phyloP scores from a whole-genome alignment of 495 filamentous ascomycete species.

The Podospora pseudocomata region DNA sequence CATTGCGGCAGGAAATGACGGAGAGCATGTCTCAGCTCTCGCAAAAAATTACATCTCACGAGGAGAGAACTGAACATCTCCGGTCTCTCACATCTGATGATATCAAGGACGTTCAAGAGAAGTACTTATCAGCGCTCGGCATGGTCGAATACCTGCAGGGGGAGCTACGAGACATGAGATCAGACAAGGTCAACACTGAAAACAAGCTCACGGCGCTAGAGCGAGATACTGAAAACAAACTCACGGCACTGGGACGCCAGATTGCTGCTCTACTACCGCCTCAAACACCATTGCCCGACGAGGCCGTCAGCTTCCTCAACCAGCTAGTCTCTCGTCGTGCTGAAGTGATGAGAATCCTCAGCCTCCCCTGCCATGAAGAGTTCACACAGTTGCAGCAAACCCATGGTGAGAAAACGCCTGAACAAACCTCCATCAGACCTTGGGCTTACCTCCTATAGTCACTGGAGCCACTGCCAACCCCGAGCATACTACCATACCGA shows the following conservation, averaged over 20 bases:
- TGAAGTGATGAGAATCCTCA: conserved; percentile 17
- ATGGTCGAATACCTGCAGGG: conserved; percentile 19
- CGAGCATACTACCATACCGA: not conserved
- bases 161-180: conserved; percentile 20
- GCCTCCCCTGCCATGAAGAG: not conserved
- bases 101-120: conserved; percentile 14
- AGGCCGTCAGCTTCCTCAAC: conserved; percentile 9
- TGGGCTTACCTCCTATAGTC: not conserved
- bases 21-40: conserved; percentile 10
- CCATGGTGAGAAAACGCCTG: not conserved
- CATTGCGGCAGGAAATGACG: conserved; percentile 16
- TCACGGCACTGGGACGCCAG: conserved; percentile 17
- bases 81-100: conserved; percentile 11
- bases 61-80: conserved; percentile 12
- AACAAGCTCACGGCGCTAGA: not conserved
- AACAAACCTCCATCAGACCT: not conserved
- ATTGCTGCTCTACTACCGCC: not conserved
- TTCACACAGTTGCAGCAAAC: not conserved
- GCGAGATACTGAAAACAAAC: conserved; percentile 1
- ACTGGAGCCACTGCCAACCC: not conserved
- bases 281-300: conserved; percentile 2
- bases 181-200: conserved; percentile 10
- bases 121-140: conserved; percentile 16
- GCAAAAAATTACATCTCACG: conserved; percentile 10
- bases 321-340: conserved; percentile 16